A percentile compares a stretch with the other conserved stretches of the same genome.
These are phyloP conservation scores for Ascochyta pisi DNA, from an alignment of 2,329 filamentous ascomycete genomes.

Conservation along the genomic window DNA sequence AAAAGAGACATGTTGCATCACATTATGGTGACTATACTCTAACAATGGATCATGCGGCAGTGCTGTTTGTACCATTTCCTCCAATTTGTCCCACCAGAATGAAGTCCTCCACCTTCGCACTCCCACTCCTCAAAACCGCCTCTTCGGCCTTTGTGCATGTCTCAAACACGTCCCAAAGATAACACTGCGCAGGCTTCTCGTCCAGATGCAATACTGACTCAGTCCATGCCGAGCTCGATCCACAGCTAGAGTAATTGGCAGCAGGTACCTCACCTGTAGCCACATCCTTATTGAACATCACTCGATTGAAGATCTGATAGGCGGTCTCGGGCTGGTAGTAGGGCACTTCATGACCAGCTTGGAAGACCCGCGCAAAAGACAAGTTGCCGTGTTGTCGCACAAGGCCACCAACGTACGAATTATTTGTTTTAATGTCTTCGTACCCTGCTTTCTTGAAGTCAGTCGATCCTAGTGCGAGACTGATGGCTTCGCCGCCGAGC, in stretches of 20 bases:
- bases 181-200: constrained; percentile 20
- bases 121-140: constrained; percentile 15
- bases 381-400: constrained; percentile 47
- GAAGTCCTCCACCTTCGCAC: constrained; percentile 18
- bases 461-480: constrained; percentile 42
- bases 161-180: constrained; percentile 16
- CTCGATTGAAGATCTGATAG: constrained; percentile 59
- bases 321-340: constrained; percentile 55
- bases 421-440: constrained; percentile 40
- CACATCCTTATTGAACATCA: constrained; percentile 54
- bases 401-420: constrained; percentile 51
- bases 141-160: constrained; percentile 21
- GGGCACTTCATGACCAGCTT: constrained; percentile 50
- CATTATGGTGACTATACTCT: background rate
- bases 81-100: constrained; percentile 7
- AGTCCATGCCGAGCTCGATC: constrained; percentile 18
- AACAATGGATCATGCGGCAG: background rate
- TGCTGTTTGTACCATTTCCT: background rate
- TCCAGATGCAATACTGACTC: constrained; percentile 5
- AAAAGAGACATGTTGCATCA: background rate
- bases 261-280: constrained; percentile 46
- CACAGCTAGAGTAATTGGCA: constrained; percentile 4
- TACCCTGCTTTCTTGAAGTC: constrained; percentile 36
- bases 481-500: constrained; percentile 49
- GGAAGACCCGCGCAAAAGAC: constrained; percentile 48